A percentile compares a stretch with the other conserved stretches of the same genome.
Evolutionary conservation across 2,329 filamentous ascomycete species (phyloP).

Genomic region (Hortaea sp.): DNA sequence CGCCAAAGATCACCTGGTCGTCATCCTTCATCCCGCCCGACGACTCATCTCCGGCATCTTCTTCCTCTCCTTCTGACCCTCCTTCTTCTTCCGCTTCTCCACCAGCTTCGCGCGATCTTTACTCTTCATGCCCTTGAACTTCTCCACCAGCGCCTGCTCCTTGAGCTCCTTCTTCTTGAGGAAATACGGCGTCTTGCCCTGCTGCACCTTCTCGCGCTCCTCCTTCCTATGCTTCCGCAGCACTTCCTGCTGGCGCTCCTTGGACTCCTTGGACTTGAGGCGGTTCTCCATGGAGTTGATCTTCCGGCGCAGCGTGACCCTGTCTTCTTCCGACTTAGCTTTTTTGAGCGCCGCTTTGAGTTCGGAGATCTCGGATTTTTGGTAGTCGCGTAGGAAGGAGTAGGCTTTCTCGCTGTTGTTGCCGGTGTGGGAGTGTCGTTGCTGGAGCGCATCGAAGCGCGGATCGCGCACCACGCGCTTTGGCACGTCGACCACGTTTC

Average conservation of each 20-base stretch:
- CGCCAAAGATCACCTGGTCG: no score
- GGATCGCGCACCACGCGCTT: slow-evolving; percentile 65
- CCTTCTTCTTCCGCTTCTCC: slow-evolving; percentile 82
- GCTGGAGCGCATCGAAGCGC: slow-evolving; percentile 64
- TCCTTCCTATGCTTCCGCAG: slow-evolving; percentile 64
- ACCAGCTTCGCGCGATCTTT: slow-evolving; percentile 76
- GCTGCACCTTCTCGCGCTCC: slow-evolving; percentile 74
- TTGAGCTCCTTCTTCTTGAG: slow-evolving; percentile 85
- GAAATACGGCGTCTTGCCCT: slow-evolving; percentile 90
- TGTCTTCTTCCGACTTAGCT: slow-evolving; percentile 54
- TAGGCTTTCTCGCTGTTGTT: slow-evolving; percentile 60
- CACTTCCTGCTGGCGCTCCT: slow-evolving; percentile 60
- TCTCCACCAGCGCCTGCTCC: slow-evolving; percentile 69
- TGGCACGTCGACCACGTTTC: slow-evolving; percentile 55
- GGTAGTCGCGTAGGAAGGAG: slow-evolving; percentile 78
- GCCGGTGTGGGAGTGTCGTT: slow-evolving; percentile 41
- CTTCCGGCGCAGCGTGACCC: slow-evolving; percentile 60
- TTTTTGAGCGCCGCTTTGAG: slow-evolving; percentile 59
- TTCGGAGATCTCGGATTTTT: slow-evolving; percentile 68
- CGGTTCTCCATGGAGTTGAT: slow-evolving; percentile 71
- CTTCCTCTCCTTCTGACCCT: slow-evolving; percentile 71
- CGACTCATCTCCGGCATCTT: slow-evolving; percentile 37
- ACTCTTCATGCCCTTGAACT: slow-evolving; percentile 74
- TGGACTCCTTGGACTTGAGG: slow-evolving; percentile 58
- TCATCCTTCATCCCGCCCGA: slow-evolving; percentile 7